Conservation (phyloP, 805 yeast species). For the Candida oleophila region DNA sequence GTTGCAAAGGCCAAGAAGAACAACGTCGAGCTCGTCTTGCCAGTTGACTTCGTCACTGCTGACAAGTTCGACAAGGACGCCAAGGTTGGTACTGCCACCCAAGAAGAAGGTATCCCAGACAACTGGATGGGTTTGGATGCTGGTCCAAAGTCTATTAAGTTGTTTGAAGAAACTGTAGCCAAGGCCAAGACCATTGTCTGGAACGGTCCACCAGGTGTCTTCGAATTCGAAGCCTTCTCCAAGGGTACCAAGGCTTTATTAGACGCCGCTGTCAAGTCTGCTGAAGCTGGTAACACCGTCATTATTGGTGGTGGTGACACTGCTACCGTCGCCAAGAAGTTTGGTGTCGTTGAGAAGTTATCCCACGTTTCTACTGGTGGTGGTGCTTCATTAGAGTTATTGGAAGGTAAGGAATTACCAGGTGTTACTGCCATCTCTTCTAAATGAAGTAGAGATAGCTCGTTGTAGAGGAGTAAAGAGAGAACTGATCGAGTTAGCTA, state of each 20-base stretch:
- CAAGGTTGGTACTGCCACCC: constrained; percentile 76
- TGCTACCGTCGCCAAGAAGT: constrained; percentile 98
- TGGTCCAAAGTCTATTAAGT: constrained; percentile 85
- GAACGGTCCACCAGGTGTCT: constrained; percentile 99
- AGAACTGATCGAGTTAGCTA: background rate
- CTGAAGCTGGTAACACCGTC: constrained; percentile 86
- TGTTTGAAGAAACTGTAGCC: constrained; percentile 79
- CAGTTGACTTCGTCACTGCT: constrained; percentile 94
- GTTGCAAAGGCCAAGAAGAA: constrained; percentile 95
- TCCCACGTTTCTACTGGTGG: constrained; percentile 99
- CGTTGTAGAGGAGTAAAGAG: background rate
- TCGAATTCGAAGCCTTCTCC: constrained; percentile 92
- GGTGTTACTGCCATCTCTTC: constrained; percentile 93
- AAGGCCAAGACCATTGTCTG: constrained; percentile 97
- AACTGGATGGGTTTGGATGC: constrained; percentile 94
- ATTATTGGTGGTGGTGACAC: constrained; percentile 99
- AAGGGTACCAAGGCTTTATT: constrained; percentile 88
- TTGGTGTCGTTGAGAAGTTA: constrained; percentile 92
- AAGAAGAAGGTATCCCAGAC: constrained; percentile 90
- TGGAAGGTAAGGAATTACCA: constrained; percentile 98
- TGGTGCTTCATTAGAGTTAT: constrained; percentile 98
- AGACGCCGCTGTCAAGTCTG: constrained; percentile 84
- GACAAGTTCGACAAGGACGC: constrained; percentile 94
- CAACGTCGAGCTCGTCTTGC: constrained; percentile 89
- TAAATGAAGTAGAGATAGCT: constrained; percentile 35